Evolutionary conservation across 2,329 filamentous ascomycete species (phyloP).

Genomic region (Penicillium sp.): DNA sequence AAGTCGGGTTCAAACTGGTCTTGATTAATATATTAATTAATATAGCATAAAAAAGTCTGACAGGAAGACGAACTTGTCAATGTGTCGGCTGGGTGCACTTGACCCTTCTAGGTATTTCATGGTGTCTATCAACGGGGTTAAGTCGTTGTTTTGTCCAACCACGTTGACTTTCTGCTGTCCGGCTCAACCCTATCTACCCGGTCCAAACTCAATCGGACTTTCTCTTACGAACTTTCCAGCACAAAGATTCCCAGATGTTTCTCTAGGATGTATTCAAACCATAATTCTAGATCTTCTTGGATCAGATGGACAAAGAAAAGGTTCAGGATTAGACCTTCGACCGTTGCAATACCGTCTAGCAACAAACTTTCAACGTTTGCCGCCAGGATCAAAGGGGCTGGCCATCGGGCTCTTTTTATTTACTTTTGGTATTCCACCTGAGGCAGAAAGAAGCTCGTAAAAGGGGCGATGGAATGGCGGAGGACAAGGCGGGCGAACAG

Average conservation of each 20-base stretch:
- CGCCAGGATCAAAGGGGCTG: not conserved
- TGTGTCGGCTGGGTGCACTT: not conserved
- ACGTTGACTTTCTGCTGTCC: conserved; percentile 6
- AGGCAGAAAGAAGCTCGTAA: not conserved
- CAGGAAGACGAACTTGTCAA: not conserved
- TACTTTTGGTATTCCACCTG: not conserved
- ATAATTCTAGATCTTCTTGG: not conserved
- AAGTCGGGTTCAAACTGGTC: not conserved
- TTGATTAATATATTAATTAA: too few species aligned
- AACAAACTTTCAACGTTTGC: not conserved
- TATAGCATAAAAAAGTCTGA: not conserved
- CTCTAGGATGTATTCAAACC: not conserved
- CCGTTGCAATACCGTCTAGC: not conserved
- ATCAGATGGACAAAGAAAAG: not conserved
- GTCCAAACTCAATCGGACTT: conserved; percentile 23
- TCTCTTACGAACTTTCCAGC: conserved; percentile 6
- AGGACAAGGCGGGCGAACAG: conserved; percentile 6
- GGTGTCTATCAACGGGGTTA: conserved; percentile 6
- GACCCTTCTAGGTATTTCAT: conserved; percentile 1
- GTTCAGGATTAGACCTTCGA: not conserved
- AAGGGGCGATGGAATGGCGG: conserved; percentile 1
- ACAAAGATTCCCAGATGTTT: conserved; percentile 11
- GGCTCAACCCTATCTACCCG: conserved; percentile 24
- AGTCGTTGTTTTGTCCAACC: conserved; percentile 8
- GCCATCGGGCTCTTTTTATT: not conserved